Base-by-base conservation (phyloP, 139 green algal species). In the Micractinium sp. region DNA sequence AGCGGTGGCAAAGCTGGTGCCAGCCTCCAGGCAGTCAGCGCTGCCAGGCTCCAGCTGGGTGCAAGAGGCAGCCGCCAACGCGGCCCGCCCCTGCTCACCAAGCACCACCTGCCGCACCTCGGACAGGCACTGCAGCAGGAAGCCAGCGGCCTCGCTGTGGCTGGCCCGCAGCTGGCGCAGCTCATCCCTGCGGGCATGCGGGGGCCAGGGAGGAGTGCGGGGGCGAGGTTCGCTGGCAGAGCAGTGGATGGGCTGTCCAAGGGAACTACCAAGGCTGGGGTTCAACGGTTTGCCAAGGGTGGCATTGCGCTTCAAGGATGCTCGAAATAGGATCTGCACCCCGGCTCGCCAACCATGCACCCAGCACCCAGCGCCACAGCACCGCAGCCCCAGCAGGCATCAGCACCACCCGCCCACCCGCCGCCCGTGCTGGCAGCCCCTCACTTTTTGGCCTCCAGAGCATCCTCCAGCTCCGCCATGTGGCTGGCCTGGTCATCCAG, bases 41-140 rank as follows among this genome's bases (percentile, higher is more conserved):
- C n/a, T 5, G 31, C 39, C 4, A 27, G 19, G 53, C 47, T 71
- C 14, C 36, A n/a, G 22, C 2, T 35, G 36, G 53, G 53, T 67
- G 41, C 0, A 29, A 18, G 79, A 27, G 53, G 79, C 31, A 0
- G 79, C 60, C 29, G 81, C 63, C 82, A 87, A 66, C 66, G 15
- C 38, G 3, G 67, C 25, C 0, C 67, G 66, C 2, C 66, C 67
- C 13, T 33, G 83, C 38, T 81, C 38, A n/a, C 56, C 33, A 47
- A 83, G 85, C 73, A 85, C 14, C 31, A 85, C 56, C 85, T 89
- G 85, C 56, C 75, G 56, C 14, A 27, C 75, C 16, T 89, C 56
- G 13, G 31, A 73, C 85, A 88, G n/a, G 85, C 85, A 88, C 31
- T 36, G 29, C 27, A 82, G 41, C 18, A 88, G 71, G 71, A 88